Evolutionary conservation across 495 filamentous ascomycete genomes (phyloP).

Genomic region (Xylaria sp.): DNA sequence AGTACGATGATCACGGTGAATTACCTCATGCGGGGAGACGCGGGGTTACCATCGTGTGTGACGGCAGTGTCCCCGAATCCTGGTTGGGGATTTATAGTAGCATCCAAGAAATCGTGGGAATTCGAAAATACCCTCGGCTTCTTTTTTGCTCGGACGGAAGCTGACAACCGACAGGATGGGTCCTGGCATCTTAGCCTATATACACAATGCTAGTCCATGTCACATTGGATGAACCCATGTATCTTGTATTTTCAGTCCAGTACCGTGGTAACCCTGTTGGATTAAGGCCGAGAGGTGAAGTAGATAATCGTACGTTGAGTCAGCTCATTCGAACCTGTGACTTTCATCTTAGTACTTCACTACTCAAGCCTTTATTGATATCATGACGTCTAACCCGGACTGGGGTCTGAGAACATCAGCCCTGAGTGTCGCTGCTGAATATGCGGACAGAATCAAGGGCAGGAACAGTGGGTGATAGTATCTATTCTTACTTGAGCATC

Average conservation of each 20-base stretch:
- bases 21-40: constrained; percentile 26
- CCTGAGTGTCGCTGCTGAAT: constrained; percentile 50
- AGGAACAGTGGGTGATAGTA: constrained; percentile 42
- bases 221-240: neutral
- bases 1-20: constrained; percentile 22
- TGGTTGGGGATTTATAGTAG: neutral
- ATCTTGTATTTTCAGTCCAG: neutral
- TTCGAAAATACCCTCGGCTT: constrained; percentile 13
- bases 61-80: neutral
- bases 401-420: constrained; percentile 54
- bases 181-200: constrained; percentile 23
- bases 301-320: neutral
- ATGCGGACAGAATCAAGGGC: constrained; percentile 47
- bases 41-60: constrained; percentile 5
- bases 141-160: neutral
- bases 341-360: neutral
- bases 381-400: constrained; percentile 51
- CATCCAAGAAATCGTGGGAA: neutral
- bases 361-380: neutral
- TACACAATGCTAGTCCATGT: constrained; percentile 1
- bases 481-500: neutral
- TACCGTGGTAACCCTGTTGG: neutral
- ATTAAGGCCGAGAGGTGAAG: neutral
- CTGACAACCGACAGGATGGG: neutral
- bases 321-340: neutral